Percentiles rank a stretch among this genome's conserved stretches.
Evolutionary conservation across 306 rosid species (phyloP).

Genomic region (Prunus persica): Prunus_persica_NCBIv2 NC_034009.1:38348001-38348500

Average conservation of each 20-base stretch:
- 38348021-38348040: slow-evolving; percentile 62
- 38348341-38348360: neutral
- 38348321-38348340: neutral
- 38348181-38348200: neutral
- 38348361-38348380: neutral
- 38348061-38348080: slow-evolving; percentile 79
- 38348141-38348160: slow-evolving; percentile 83
- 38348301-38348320: neutral
- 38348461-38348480: neutral
- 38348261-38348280: neutral
- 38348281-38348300: neutral
- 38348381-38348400: neutral
- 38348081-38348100: slow-evolving; percentile 94
- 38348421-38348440: neutral
- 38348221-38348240: neutral
- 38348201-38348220: neutral
- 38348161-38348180: slow-evolving; percentile 46
- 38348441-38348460: neutral
- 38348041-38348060: slow-evolving; percentile 91
- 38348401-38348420: neutral
- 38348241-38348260: neutral
- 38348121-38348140: slow-evolving; percentile 93
- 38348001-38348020: slow-evolving; percentile 83
- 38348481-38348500: too few species aligned
- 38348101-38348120: slow-evolving; percentile 94